Conservation (phyloP, 192 early-diverging fungal species). For the Chytriomyces sp. region DNA sequence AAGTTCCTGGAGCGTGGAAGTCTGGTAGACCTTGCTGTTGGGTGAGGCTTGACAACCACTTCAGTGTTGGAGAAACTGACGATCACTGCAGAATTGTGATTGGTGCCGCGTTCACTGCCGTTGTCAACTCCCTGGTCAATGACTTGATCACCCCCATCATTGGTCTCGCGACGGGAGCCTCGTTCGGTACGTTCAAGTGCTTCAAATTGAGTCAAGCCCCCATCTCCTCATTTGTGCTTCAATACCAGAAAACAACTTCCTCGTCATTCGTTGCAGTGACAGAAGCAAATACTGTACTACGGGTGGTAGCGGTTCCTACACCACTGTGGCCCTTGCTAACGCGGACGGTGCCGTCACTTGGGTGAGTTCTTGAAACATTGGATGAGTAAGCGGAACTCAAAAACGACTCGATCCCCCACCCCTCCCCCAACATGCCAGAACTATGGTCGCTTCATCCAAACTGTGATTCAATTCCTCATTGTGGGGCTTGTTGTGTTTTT, state of each 20-base stretch:
- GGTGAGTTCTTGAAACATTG: neutral
- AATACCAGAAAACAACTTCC: conserved; percentile 37
- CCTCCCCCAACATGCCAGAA: neutral
- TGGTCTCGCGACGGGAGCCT: conserved; percentile 52
- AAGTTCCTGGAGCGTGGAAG: neutral
- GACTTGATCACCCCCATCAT: conserved; percentile 68
- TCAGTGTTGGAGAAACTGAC: neutral
- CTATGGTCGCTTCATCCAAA: conserved; percentile 2
- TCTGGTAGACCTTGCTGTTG: neutral
- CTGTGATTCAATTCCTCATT: conserved; percentile 67
- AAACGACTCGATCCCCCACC: neutral
- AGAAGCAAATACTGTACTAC: neutral
- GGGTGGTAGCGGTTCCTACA: neutral
- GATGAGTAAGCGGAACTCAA: neutral
- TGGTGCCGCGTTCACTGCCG: conserved; percentile 62
- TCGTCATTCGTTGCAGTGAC: conserved; percentile 4
- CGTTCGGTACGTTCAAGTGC: too few relatives aligned
- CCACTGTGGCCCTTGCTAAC: neutral
- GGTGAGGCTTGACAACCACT: neutral
- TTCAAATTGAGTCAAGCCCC: too few relatives aligned
- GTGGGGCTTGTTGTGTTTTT: neutral
- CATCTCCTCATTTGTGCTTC: too few relatives aligned
- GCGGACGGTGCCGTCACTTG: neutral
- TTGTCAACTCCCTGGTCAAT: conserved; percentile 41
- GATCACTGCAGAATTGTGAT: conserved; percentile 61